Conservation (phyloP, 2,329 filamentous ascomycete genomes). For the Leptoxyphium fumago region DNA sequence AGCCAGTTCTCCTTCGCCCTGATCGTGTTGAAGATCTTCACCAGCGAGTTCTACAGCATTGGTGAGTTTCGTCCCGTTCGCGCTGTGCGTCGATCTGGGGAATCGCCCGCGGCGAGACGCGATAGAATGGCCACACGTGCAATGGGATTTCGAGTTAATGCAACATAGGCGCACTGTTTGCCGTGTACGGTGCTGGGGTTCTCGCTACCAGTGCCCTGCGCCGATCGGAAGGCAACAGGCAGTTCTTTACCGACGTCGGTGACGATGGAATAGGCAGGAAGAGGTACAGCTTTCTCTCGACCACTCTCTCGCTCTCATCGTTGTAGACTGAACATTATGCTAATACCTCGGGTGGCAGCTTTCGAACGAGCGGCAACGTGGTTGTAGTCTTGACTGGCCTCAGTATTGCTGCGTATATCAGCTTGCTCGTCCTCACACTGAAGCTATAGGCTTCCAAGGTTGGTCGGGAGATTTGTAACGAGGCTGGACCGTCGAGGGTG, state of each 20-base stretch:
- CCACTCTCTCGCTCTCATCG: too few species aligned
- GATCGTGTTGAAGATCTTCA: constrained; percentile 93
- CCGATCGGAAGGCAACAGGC: constrained; percentile 78
- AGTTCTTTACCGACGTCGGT: constrained; percentile 64
- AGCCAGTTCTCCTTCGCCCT: constrained; percentile 92
- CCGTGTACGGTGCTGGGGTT: constrained; percentile 75
- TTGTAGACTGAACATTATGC: too few species aligned
- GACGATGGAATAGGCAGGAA: constrained; percentile 46
- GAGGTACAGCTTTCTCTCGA: constrained; percentile 7
- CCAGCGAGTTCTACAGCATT: constrained; percentile 87
- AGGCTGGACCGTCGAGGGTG: not conserved
- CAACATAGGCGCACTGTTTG: constrained; percentile 56
- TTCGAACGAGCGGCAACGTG: constrained; percentile 52
- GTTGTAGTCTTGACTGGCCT: constrained; percentile 47
- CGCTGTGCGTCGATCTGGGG: not conserved
- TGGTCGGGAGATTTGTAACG: not conserved
- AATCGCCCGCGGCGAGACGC: too few species aligned
- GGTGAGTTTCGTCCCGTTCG: constrained; percentile 29
- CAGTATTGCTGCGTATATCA: constrained; percentile 47
- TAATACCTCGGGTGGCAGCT: too few species aligned
- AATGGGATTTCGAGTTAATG: not conserved
- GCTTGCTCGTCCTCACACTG: constrained; percentile 44
- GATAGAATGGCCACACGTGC: too few species aligned
- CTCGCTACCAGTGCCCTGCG: constrained; percentile 72
- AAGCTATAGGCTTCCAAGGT: constrained; percentile 21